These are phyloP conservation scores for Pleurotus giganteus DNA, from an alignment of 768 basidiomycete species.

Conservation along the genomic window DNA sequence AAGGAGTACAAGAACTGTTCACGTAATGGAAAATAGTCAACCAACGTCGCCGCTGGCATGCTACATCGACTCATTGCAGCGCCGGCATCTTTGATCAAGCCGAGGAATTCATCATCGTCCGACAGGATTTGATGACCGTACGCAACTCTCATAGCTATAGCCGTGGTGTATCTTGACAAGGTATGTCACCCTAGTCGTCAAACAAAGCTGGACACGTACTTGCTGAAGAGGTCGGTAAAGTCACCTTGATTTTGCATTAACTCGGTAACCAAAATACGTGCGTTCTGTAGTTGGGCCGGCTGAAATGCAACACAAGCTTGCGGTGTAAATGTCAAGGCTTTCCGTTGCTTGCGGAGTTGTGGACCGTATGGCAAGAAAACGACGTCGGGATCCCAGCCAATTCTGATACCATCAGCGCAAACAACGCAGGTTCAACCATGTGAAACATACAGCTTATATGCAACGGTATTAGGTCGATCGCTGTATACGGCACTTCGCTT, in stretches of 20 bases:
- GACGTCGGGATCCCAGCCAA: constrained; percentile 16
- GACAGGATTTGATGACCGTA: constrained; percentile 42
- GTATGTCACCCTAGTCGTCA: background rate
- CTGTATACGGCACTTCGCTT: constrained; percentile 37
- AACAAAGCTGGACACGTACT: constrained; percentile 1
- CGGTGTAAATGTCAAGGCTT: constrained; percentile 19
- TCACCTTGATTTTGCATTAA: constrained; percentile 23
- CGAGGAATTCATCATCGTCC: constrained; percentile 25
- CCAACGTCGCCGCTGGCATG: constrained; percentile 29
- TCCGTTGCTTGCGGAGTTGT: constrained; percentile 19
- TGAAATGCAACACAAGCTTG: constrained; percentile 21
- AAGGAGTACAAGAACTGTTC: background rate
- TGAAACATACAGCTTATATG: constrained; percentile 18
- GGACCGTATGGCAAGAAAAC: constrained; percentile 20
- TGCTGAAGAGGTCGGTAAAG: constrained; percentile 5
- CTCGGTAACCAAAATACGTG: constrained; percentile 25
- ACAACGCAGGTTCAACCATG: background rate
- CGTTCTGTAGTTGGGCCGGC: constrained; percentile 27
- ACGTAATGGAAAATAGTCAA: constrained; percentile 26
- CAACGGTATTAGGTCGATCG: constrained; percentile 17
- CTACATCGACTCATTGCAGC: constrained; percentile 20
- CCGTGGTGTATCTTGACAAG: constrained; percentile 25
- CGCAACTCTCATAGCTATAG: constrained; percentile 37
- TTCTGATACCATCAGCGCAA: constrained; percentile 8
- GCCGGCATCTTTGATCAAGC: constrained; percentile 21